Evolutionary conservation across 768 basidiomycete species (phyloP).

Genomic region (Gloeostereum incarnatum): DNA sequence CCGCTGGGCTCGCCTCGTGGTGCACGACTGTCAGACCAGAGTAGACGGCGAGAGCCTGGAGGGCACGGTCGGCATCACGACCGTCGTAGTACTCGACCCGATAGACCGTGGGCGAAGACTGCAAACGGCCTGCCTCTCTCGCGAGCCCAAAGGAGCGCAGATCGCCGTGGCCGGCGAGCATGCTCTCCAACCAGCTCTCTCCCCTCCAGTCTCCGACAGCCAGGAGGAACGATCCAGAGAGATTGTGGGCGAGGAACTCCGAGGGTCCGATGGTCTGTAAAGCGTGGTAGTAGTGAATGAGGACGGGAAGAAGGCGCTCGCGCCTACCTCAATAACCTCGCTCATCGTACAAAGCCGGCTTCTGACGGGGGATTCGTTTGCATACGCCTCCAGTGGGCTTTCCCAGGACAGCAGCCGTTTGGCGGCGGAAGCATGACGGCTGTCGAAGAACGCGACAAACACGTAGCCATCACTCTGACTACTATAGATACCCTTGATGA

Average conservation of each 20-base stretch:
- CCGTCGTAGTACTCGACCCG: conserved; percentile 63
- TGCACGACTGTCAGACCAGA: conserved; percentile 43
- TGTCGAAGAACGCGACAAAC: conserved; percentile 52
- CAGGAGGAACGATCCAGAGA: conserved; percentile 48
- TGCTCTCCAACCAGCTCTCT: conserved; percentile 17
- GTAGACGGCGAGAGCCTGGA: conserved; percentile 32
- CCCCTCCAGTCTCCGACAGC: conserved; percentile 23
- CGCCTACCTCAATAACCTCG: conserved; percentile 33
- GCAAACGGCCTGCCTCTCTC: conserved; percentile 6
- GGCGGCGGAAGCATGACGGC: conserved; percentile 42
- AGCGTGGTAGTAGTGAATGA: conserved; percentile 6
- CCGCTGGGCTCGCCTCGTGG: conserved; percentile 23
- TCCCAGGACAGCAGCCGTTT: conserved; percentile 25
- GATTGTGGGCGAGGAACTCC: conserved; percentile 29
- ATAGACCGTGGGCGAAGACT: conserved; percentile 25
- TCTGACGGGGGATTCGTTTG: conserved; percentile 21
- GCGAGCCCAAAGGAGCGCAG: conserved; percentile 18
- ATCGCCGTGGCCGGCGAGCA: conserved; percentile 25
- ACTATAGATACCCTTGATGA: conserved; percentile 53
- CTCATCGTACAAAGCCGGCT: conserved; percentile 37
- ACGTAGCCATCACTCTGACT: conserved; percentile 42
- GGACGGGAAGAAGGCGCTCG: conserved; percentile 5
- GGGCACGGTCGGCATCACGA: conserved; percentile 45
- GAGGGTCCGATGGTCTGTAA: conserved; percentile 47
- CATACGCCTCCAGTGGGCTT: conserved; percentile 19